Evolutionary conservation across 305 asterid genomes (phyloP), one percentile per base, ranked within the genome.

Genomic region (Fraxinus dipetala): DNA sequence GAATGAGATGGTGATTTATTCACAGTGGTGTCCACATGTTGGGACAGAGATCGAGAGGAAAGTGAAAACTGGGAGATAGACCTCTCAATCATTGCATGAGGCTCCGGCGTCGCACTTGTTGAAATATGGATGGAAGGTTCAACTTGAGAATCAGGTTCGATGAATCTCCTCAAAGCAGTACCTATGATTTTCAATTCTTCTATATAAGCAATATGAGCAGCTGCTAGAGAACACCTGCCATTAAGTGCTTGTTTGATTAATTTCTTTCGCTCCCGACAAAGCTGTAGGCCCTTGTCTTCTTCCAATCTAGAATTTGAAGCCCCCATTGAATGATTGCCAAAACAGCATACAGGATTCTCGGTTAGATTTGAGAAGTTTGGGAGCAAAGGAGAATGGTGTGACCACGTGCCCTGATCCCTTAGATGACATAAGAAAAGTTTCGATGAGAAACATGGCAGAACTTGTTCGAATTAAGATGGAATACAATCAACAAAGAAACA

Each of bases 161-260:
- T 94, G 76, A 92, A 94, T 83, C 85, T 90, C 87, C 95, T 85
- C 80, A 96, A 84, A 84, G 93, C 90, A 77, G 87, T 76, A 84
- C 99, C 99, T 0, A 93, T 81, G 31, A 84, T 82, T 85, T 85
- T 91, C 75, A 96, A 86, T 79, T 90, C 91, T 85, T 94, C 95
- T 32, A 92, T 87, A 78, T 96, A 96, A n/a, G 94, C 88, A 85
- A 92, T 82, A 85, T 96, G 99, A 79, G 93, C 92, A 59, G 97
- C 96, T 18, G 99, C 99, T 16, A 96, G 88, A 78, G 93, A 91
- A 82, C 99, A 96, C 89, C 99, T 90, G 72, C 98, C 97, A 70
- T 96, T 92, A 79, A 96, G 98, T 78, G 99, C 98, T 87, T 93
- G 98, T 88, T 93, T 93, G 91, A 96, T 92, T 78, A 96, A 92